Percentiles rank a stretch among this genome's conserved stretches.
These are phyloP conservation scores for Colletotrichum chrysophilum DNA, from an alignment of 2,329 filamentous ascomycete genomes.

Conservation along the genomic window DNA sequence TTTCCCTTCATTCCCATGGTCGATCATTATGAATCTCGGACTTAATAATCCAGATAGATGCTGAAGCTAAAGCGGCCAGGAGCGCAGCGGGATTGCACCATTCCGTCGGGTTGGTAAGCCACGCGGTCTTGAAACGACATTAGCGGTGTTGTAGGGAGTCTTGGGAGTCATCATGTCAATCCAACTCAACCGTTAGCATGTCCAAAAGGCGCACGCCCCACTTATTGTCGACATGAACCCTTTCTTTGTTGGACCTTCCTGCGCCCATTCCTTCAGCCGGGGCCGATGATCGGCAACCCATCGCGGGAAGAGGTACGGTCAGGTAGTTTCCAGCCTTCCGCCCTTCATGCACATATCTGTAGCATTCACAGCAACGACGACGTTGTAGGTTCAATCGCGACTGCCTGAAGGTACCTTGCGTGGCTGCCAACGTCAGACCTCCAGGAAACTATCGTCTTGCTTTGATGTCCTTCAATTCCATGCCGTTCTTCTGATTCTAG, in stretches of 20 bases:
- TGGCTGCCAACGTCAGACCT: background rate
- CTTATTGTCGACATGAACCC: background rate
- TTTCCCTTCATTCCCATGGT: background rate
- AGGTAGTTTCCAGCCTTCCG: background rate
- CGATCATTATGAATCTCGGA: background rate
- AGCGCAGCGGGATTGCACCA: background rate
- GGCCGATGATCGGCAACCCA: slow-evolving; percentile 5
- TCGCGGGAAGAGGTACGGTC: background rate
- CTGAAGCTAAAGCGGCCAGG: background rate
- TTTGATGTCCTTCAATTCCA: background rate
- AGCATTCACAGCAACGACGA: background rate
- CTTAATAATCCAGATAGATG: background rate
- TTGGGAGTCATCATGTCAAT: slow-evolving; percentile 15
- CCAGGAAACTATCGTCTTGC: background rate
- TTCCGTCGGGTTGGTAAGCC: slow-evolving; percentile 2
- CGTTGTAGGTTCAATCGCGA: background rate
- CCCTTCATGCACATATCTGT: background rate
- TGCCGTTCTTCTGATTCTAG: background rate
- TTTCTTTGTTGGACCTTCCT: background rate
- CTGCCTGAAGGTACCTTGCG: background rate
- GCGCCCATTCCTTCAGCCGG: background rate
- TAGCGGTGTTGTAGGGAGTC: slow-evolving; percentile 7
- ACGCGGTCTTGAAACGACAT: background rate
- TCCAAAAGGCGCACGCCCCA: slow-evolving; percentile 3
- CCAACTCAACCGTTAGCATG: background rate